Percentiles rank a stretch among this genome's conserved stretches.
phyloP scores from a whole-genome alignment of 805 yeast species.

The Scheffersomyces spartinae region DNA sequence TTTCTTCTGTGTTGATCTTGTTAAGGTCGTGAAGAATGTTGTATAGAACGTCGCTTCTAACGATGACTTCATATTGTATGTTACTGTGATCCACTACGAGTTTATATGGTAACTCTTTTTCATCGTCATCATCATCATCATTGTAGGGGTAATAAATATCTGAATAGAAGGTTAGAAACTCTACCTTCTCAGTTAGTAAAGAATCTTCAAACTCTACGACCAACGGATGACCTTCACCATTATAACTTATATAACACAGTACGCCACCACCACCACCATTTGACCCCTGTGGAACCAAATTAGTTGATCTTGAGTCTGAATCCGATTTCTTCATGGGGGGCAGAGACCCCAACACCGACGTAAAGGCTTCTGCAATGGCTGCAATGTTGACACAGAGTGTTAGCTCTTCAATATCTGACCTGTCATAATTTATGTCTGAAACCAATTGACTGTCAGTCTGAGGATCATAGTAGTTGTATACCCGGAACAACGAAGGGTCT shows the following conservation, averaged over 20 bases:
- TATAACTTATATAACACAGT: slow-evolving; percentile 23
- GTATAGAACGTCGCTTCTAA: slow-evolving; percentile 26
- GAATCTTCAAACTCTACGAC: slow-evolving; percentile 30
- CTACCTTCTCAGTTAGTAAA: slow-evolving; percentile 28
- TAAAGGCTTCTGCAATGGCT: neutral
- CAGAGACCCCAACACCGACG: neutral
- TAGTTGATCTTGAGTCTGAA: too few relatives aligned
- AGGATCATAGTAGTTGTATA: slow-evolving; percentile 11
- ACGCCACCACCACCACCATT: slow-evolving; percentile 3
- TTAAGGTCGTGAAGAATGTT: slow-evolving; percentile 24
- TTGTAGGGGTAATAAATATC: slow-evolving; percentile 18
- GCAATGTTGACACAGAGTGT: neutral
- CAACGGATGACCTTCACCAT: slow-evolving; percentile 28
- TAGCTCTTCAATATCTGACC: slow-evolving; percentile 1
- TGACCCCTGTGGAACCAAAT: too few relatives aligned
- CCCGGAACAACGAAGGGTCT: slow-evolving; percentile 25
- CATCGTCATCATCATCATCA: slow-evolving; percentile 8
- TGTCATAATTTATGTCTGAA: slow-evolving; percentile 1
- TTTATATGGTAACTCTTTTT: slow-evolving; percentile 4
- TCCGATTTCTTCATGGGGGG: slow-evolving; percentile 4
- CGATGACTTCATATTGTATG: slow-evolving; percentile 22
- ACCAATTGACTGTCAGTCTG: neutral
- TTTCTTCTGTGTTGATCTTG: slow-evolving; percentile 23
- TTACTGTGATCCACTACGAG: slow-evolving; percentile 17
- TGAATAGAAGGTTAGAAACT: slow-evolving; percentile 25